These are phyloP conservation scores for Solanum hybrid DNA, from an alignment of 305 asterid species.

Conservation along the genomic window DNA sequence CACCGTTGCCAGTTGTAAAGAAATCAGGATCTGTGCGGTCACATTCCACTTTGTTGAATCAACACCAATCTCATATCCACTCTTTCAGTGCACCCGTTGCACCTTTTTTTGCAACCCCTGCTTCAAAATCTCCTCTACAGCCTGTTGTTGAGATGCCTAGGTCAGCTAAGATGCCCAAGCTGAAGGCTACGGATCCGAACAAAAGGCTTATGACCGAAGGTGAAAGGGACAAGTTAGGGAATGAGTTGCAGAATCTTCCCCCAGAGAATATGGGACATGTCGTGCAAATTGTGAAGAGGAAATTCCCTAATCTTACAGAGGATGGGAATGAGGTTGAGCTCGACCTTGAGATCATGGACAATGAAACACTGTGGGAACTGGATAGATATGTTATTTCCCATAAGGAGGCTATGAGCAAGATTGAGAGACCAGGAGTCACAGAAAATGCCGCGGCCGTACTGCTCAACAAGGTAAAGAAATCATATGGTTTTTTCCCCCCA, in stretches of 20 bases:
- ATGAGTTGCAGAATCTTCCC: conserved; percentile 11
- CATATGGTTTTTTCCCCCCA: not conserved
- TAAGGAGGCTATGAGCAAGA: conserved; percentile 2
- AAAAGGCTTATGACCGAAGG: conserved; percentile 13
- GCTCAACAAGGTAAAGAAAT: conserved; percentile 5
- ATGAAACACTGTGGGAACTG: conserved; percentile 26
- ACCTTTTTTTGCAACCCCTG: not conserved
- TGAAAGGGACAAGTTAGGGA: conserved; percentile 11
- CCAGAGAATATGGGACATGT: conserved; percentile 12
- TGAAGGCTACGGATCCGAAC: conserved; percentile 6
- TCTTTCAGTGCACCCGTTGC: not conserved
- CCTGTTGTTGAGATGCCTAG: not conserved
- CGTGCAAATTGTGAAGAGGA: conserved; percentile 10
- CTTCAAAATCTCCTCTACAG: not conserved
- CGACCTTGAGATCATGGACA: conserved; percentile 16
- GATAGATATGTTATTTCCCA: conserved; percentile 7
- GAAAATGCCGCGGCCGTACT: not conserved
- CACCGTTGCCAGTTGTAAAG: not conserved
- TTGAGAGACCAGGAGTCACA: not conserved
- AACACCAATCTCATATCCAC: not conserved
- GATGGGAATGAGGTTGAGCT: conserved; percentile 22
- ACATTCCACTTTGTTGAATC: not conserved
- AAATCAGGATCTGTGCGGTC: not conserved
- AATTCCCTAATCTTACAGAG: conserved; percentile 6
- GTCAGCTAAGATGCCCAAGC: conserved; percentile 9